These are phyloP conservation scores for Gryganskiella cystojenkinii DNA, from an alignment of 192 early-diverging fungal genomes.

Conservation along the genomic window DNA sequence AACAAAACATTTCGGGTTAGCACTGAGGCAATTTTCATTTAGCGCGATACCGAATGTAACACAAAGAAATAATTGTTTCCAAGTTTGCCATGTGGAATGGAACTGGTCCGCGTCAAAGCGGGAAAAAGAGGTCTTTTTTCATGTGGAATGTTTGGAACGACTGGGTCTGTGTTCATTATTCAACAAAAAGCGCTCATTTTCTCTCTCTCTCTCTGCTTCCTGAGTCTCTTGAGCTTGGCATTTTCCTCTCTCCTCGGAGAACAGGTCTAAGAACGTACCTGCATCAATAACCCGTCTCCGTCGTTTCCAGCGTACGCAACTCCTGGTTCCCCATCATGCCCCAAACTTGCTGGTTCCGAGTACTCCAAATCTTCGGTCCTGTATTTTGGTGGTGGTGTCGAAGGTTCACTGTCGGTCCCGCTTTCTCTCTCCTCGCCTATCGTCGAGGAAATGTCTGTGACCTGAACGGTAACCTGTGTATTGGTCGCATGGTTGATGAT, in stretches of 20 bases:
- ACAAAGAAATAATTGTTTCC: background rate
- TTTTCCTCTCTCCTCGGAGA: too few relatives aligned
- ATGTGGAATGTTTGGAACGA: too few relatives aligned
- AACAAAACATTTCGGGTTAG: background rate
- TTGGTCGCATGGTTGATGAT: background rate
- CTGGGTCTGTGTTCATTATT: too few relatives aligned
- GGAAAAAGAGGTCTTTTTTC: too few relatives aligned
- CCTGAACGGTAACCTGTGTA: background rate
- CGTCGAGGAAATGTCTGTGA: background rate
- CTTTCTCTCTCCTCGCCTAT: background rate
- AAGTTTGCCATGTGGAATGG: background rate
- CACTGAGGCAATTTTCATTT: background rate
- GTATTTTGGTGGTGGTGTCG: conserved; percentile 43
- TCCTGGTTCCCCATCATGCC: conserved; percentile 19
- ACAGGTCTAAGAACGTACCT: conserved; percentile 21
- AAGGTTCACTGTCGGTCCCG: background rate
- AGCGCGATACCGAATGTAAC: background rate
- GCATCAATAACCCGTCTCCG: conserved; percentile 47
- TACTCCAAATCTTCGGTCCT: conserved; percentile 34
- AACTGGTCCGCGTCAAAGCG: conserved; percentile 5
- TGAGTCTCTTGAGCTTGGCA: too few relatives aligned
- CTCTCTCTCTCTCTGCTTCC: too few relatives aligned
- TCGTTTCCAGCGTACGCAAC: conserved; percentile 3
- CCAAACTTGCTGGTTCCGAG: conserved; percentile 24
- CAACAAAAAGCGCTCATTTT: too few relatives aligned